A percentile compares a stretch with the other conserved stretches of the same genome.
Conservation (phyloP, 2,329 filamentous ascomycete genomes). For the Cercospora citrullina region DNA sequence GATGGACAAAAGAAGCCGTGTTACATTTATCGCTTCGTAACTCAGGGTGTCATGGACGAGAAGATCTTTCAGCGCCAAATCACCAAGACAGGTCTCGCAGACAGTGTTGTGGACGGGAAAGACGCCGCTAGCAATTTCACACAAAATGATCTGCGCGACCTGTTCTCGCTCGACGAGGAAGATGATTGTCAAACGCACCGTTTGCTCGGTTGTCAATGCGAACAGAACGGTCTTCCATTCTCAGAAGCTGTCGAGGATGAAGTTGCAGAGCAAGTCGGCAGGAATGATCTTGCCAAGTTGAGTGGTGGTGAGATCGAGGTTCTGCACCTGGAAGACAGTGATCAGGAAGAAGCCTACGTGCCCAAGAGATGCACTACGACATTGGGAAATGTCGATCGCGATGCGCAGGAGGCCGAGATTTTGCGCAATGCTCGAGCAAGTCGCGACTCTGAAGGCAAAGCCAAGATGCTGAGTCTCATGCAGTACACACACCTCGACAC, state of each 20-base stretch:
- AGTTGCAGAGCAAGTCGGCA: conserved; percentile 3
- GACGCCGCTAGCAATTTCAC: conserved; percentile 62
- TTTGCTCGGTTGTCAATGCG: conserved; percentile 63
- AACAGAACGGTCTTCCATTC: conserved; percentile 51
- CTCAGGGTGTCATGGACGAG: conserved; percentile 69
- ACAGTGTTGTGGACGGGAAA: conserved; percentile 70
- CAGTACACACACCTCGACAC: conserved; percentile 56
- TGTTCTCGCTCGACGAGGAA: conserved; percentile 65
- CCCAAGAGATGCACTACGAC: conserved; percentile 15
- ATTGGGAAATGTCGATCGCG: conserved; percentile 38
- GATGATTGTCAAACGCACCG: conserved; percentile 67
- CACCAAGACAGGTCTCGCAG: conserved; percentile 68
- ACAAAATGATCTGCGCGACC: conserved; percentile 63
- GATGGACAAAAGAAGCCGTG: conserved; percentile 69
- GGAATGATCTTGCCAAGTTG: conserved; percentile 33
- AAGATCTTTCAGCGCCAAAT: conserved; percentile 74
- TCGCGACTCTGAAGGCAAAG: conserved; percentile 36
- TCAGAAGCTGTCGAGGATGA: conserved; percentile 30
- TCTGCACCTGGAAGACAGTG: conserved; percentile 31
- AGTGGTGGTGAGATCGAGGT: conserved; percentile 25
- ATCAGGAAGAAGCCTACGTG: conserved; percentile 27
- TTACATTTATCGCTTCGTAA: conserved; percentile 68
- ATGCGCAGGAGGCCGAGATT: conserved; percentile 40
- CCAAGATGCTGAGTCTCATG: conserved; percentile 55
- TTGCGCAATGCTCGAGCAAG: conserved; percentile 36